Evolutionary conservation across 2,329 filamentous ascomycete genomes (phyloP).

Genomic region (Herpotrichia juniperi): DNA sequence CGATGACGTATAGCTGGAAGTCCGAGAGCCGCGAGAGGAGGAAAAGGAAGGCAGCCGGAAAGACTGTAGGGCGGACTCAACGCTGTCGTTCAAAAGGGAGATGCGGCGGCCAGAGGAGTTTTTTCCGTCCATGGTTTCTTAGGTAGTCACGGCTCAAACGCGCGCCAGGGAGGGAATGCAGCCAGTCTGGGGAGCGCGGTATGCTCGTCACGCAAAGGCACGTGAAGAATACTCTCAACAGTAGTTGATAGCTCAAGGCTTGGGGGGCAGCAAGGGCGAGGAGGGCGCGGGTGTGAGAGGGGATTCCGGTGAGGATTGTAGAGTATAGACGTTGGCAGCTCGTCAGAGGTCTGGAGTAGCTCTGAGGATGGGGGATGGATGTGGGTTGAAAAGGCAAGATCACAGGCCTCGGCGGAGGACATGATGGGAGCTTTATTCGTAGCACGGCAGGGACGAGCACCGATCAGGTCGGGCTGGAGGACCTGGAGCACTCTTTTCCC

Average conservation of each 20-base stretch:
- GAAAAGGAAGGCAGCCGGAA: conserved; percentile 44
- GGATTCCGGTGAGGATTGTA: too few relatives aligned
- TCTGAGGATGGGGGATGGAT: neutral
- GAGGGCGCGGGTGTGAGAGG: too few relatives aligned
- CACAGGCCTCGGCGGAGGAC: conserved; percentile 7
- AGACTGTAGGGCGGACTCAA: conserved; percentile 33
- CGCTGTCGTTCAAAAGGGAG: conserved; percentile 57
- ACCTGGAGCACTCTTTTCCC: conserved; percentile 2
- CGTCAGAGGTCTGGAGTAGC: neutral
- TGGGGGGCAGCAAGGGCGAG: neutral
- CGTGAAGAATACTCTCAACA: conserved; percentile 8
- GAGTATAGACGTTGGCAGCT: neutral
- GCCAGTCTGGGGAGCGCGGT: conserved; percentile 1
- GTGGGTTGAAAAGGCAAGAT: neutral
- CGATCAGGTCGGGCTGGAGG: conserved; percentile 2
- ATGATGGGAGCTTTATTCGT: conserved; percentile 18
- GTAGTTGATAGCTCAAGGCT: too few relatives aligned
- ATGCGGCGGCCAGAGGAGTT: conserved; percentile 57
- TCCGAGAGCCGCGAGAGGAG: conserved; percentile 45
- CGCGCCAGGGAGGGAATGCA: conserved; percentile 28
- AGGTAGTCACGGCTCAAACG: conserved; percentile 26
- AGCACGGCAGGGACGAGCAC: conserved; percentile 16
- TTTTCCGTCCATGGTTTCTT: conserved; percentile 57
- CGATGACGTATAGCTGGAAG: conserved; percentile 54
- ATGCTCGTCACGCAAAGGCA: conserved; percentile 3